Evolutionary conservation across 169 alveolate genomes (phyloP).

Genomic region (Plasmodium billcollinsi): DNA sequence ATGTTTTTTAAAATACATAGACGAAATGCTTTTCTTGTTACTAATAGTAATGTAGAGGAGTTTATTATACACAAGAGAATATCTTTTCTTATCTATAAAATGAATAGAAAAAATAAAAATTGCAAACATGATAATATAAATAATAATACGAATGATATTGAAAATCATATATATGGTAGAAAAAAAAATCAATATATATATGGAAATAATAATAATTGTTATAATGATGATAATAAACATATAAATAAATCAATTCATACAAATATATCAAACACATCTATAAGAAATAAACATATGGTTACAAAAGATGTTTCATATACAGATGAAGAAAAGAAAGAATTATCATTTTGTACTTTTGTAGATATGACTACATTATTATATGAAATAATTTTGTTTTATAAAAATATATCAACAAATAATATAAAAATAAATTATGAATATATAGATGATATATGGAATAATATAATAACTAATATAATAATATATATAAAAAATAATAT

Average conservation of each 20-base stretch:
- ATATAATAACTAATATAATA: constrained; percentile 11
- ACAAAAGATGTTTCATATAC: no score
- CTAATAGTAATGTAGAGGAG: background rate
- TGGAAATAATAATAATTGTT: background rate
- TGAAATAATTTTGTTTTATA: constrained; percentile 2
- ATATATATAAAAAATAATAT: constrained; percentile 11
- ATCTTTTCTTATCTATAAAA: no score
- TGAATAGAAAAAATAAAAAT: no score
- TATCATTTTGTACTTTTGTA: no score
- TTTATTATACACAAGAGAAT: no score
- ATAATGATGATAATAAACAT: background rate
- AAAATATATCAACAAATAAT: background rate
- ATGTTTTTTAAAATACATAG: constrained; percentile 2
- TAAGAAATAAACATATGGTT: no score
- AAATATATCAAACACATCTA: no score
- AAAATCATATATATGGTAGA: background rate
- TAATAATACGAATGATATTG: background rate
- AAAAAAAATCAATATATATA: background rate
- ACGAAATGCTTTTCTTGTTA: constrained; percentile 6
- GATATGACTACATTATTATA: constrained; percentile 24
- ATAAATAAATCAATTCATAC: background rate
- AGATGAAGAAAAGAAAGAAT: no score
- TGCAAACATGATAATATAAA: no score
- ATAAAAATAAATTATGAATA: constrained; percentile 12
- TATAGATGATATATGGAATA: background rate